These are phyloP conservation scores for Cynara cardunculus DNA, from an alignment of 129 eudicot species.

Conservation along the genomic window DNA sequence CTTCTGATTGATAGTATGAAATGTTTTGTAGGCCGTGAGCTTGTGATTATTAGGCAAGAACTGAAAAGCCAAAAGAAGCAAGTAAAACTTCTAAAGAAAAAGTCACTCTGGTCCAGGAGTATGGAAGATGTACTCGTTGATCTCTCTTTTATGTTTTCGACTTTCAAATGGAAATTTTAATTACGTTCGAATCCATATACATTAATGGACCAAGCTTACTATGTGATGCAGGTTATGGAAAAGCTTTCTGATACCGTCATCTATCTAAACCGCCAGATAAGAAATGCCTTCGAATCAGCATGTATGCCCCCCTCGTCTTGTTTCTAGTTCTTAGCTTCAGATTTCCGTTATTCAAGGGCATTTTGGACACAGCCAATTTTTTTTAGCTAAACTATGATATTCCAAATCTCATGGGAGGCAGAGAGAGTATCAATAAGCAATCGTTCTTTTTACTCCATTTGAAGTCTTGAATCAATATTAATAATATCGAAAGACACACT, in stretches of 20 bases:
- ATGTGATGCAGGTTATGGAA: conserved; percentile 64
- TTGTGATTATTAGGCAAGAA: conserved; percentile 36
- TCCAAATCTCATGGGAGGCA: background rate
- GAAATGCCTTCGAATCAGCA: conserved; percentile 45
- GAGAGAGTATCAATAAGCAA: background rate
- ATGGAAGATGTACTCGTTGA: conserved; percentile 76
- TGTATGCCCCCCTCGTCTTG: conserved; percentile 33
- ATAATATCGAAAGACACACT: background rate
- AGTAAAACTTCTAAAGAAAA: conserved; percentile 66
- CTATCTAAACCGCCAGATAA: conserved; percentile 52
- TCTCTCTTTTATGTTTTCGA: background rate
- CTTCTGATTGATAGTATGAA: background rate
- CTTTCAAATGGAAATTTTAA: background rate
- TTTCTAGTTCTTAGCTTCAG: background rate
- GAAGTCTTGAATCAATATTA: background rate
- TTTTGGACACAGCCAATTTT: background rate
- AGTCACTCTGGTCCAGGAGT: conserved; percentile 80
- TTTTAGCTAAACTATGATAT: background rate
- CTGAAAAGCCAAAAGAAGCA: conserved; percentile 62
- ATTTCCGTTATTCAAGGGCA: background rate
- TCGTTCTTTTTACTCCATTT: background rate
- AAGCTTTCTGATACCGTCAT: conserved; percentile 74
- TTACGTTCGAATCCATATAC: background rate
- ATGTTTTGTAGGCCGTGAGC: conserved; percentile 37
- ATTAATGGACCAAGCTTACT: conserved; percentile 13